Evolutionary conservation across 2,329 filamentous ascomycete species (phyloP).

Genomic region (Penicillium sp.): DNA sequence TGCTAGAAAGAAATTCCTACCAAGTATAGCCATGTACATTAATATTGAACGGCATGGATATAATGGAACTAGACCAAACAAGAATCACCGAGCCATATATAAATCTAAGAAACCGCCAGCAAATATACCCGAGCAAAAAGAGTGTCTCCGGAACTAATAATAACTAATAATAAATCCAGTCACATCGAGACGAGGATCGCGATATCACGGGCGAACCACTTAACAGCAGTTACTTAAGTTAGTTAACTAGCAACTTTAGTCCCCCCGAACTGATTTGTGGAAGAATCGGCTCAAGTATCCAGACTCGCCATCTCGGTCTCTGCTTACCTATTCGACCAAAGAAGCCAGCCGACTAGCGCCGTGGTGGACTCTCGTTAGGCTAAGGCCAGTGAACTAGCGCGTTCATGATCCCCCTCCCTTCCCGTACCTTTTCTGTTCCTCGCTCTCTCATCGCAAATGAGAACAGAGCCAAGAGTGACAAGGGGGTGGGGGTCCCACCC

Average conservation of each 20-base stretch:
- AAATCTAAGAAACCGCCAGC: neutral
- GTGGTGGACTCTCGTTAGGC: constrained; percentile 9
- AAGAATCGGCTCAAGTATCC: constrained; percentile 17
- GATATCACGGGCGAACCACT: neutral
- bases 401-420: constrained; percentile 9
- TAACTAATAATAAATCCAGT: neutral
- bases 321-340: neutral
- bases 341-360: constrained; percentile 19
- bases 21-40: neutral
- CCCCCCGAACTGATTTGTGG: constrained; percentile 20
- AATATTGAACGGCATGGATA: neutral
- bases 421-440: constrained; percentile 15
- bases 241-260: neutral
- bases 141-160: neutral
- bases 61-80: neutral
- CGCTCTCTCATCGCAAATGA: neutral
- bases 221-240: neutral
- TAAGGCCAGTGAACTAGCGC: constrained; percentile 16
- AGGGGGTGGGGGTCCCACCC: constrained; percentile 1
- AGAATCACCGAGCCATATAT: neutral
- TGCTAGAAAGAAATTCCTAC: neutral
- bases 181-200: neutral
- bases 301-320: constrained; percentile 5
- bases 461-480: neutral
- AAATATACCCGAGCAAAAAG: neutral